phyloP scores from a whole-genome alignment of 495 filamentous ascomycete species.

The Tuber melanosporum region DNA sequence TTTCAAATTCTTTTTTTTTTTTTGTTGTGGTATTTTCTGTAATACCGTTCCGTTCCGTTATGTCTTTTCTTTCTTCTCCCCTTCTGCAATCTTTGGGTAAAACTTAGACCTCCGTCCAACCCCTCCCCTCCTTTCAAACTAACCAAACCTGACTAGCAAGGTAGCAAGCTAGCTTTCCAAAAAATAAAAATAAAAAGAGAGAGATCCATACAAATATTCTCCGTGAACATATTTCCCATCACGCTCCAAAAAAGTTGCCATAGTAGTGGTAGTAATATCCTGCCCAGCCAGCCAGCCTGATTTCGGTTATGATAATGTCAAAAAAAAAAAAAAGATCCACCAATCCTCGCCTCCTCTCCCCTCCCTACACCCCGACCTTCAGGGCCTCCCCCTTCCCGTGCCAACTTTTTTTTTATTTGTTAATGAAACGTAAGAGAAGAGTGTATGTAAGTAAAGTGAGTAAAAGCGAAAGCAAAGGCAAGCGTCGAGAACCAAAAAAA shows the following conservation, averaged over 20 bases:
- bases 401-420: conserved; percentile 3
- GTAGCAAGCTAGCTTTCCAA: background rate
- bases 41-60: background rate
- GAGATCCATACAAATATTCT: background rate
- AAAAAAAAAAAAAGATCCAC: background rate
- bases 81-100: conserved; percentile 5
- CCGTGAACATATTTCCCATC: conserved; percentile 2
- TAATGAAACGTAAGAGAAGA: conserved; percentile 5
- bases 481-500: conserved; percentile 13
- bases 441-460: conserved; percentile 14
- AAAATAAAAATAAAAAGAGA: background rate
- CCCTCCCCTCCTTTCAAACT: background rate
- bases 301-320: background rate
- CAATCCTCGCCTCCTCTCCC: background rate
- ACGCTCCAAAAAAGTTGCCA: background rate
- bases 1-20: no score
- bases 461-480: conserved; percentile 4
- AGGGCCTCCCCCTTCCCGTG: background rate
- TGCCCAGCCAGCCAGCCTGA: background rate
- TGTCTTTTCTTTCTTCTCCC: background rate
- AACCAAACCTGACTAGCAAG: background rate
- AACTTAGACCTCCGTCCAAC: background rate
- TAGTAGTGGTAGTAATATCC: no score
- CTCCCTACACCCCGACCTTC: background rate
- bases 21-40: background rate